Evolutionary conservation across 164 flowering plant species (phyloP).

Genomic region (grape (Vitis vinifera)): DNA sequence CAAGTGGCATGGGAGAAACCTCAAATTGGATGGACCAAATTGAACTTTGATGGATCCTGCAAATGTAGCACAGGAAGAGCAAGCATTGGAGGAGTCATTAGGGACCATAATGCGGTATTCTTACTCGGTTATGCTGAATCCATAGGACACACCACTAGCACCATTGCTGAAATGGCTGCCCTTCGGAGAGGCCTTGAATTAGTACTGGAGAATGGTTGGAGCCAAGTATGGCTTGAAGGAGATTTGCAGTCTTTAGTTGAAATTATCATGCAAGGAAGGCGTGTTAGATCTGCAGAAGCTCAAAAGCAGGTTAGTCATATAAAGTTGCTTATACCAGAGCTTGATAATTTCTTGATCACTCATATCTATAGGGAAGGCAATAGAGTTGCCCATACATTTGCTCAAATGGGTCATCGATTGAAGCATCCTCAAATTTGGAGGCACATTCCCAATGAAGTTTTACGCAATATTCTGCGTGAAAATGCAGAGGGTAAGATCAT

Average conservation of each 20-base stretch:
- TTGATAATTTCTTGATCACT: constrained; percentile 41
- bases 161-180: constrained; percentile 58
- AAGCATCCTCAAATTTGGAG: constrained; percentile 54
- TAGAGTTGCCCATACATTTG: constrained; percentile 67
- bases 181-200: constrained; percentile 66
- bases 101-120: constrained; percentile 69
- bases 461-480: constrained; percentile 39
- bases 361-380: constrained; percentile 77
- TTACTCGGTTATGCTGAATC: constrained; percentile 71
- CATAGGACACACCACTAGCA: constrained; percentile 54
- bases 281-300: constrained; percentile 34
- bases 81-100: constrained; percentile 74
- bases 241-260: constrained; percentile 65
- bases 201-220: constrained; percentile 65
- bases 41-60: constrained; percentile 75
- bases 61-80: constrained; percentile 40
- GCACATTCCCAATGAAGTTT: constrained; percentile 37
- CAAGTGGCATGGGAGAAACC: constrained; percentile 70
- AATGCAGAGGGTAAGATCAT: constrained; percentile 63
- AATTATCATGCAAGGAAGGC: constrained; percentile 29
- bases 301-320: constrained; percentile 39
- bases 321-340: constrained; percentile 45
- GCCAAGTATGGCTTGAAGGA: constrained; percentile 70
- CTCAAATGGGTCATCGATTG: constrained; percentile 53
- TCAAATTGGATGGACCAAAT: constrained; percentile 60